Conservation (phyloP, 768 basidiomycete species). For the Zangia roseola region DNA sequence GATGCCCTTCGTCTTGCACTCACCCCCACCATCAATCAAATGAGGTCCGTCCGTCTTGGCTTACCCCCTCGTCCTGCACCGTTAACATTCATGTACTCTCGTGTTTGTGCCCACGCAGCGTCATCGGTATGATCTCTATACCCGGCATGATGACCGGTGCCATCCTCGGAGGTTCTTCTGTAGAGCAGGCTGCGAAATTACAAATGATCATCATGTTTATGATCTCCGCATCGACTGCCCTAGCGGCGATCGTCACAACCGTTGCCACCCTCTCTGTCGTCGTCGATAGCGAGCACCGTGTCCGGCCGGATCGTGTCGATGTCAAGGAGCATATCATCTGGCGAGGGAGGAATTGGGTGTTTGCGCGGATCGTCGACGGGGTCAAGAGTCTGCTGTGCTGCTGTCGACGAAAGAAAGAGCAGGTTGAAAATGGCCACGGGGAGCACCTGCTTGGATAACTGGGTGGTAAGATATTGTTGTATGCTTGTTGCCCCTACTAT, state of each 20-base stretch:
- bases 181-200: conserved; percentile 82
- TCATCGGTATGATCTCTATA: conserved; percentile 75
- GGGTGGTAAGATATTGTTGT: too few relatives aligned
- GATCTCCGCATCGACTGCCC: conserved; percentile 75
- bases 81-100: neutral
- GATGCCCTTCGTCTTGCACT: conserved; percentile 80
- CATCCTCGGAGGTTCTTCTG: conserved; percentile 80
- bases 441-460: neutral
- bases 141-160: conserved; percentile 94
- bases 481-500: too few relatives aligned
- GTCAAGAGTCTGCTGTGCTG: conserved; percentile 9
- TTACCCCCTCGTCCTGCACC: neutral
- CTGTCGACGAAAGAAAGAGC: conserved; percentile 5
- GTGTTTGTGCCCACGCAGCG: conserved; percentile 38
- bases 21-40: conserved; percentile 79
- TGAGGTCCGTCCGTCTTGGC: conserved; percentile 62
- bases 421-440: neutral
- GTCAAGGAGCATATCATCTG: conserved; percentile 30
- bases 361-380: conserved; percentile 17
- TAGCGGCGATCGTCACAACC: conserved; percentile 67
- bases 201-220: conserved; percentile 97
- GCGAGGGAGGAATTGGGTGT: conserved; percentile 35
- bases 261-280: conserved; percentile 58
- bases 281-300: conserved; percentile 65
- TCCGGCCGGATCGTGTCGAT: conserved; percentile 64